These are phyloP conservation scores for Arbutus unedo DNA, from an alignment of 148 eudicot genomes.

Conservation along the genomic window DNA sequence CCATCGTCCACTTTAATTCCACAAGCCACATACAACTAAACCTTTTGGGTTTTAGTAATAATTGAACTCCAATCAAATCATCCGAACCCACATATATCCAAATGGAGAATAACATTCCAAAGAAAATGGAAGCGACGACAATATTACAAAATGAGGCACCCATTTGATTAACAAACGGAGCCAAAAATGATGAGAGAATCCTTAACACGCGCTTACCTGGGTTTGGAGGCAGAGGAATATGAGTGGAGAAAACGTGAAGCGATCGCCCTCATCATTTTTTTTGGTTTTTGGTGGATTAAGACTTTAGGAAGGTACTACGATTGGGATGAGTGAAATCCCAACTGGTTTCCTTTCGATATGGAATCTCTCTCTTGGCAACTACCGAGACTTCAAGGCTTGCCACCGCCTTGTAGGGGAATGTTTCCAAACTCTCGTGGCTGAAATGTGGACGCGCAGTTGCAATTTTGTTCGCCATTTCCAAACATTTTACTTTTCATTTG, in stretches of 20 bases:
- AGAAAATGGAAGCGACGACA: not conserved
- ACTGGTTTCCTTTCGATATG: not conserved
- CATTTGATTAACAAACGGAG: not conserved
- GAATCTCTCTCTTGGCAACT: not conserved
- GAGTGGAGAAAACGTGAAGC: constrained; percentile 44
- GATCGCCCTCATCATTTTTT: constrained; percentile 17
- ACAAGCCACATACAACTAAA: no score
- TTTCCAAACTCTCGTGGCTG: not conserved
- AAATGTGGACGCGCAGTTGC: not conserved
- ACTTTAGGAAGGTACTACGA: not conserved
- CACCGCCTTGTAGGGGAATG: not conserved
- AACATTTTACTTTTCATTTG: no score
- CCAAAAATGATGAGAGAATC: not conserved
- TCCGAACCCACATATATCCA: not conserved
- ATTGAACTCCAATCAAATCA: no score
- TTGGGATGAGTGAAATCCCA: not conserved
- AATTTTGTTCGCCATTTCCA: no score
- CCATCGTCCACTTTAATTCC: not conserved
- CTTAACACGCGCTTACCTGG: constrained; percentile 19
- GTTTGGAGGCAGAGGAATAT: constrained; percentile 30
- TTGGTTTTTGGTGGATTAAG: not conserved
- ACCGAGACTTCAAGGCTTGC: not conserved
- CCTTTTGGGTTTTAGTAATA: no score
- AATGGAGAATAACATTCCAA: not conserved
- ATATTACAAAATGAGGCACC: not conserved